Evolutionary conservation across 1,284 basidiomycete genomes (phyloP).

Genomic region (Afroboletus lepidellus): DNA sequence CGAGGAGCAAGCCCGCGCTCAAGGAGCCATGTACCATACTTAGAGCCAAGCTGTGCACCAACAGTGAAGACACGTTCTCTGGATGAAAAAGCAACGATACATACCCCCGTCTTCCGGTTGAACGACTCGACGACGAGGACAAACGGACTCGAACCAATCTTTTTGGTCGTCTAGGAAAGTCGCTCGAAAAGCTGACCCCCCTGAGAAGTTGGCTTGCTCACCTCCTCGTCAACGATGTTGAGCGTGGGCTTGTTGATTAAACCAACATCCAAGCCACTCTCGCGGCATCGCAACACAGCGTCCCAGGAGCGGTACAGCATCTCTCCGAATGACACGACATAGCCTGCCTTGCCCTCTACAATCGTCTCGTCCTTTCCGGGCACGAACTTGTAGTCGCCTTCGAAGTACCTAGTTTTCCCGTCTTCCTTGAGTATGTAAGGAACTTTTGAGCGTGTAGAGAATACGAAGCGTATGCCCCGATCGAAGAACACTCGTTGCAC

Average conservation of each 20-base stretch:
- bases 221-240: constrained; percentile 80
- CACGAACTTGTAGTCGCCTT: constrained; percentile 69
- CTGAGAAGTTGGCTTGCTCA: constrained; percentile 23
- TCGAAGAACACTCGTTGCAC: constrained; percentile 79
- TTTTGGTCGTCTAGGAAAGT: constrained; percentile 51
- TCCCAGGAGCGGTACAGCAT: constrained; percentile 81
- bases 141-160: constrained; percentile 70
- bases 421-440: constrained; percentile 82
- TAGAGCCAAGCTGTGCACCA: constrained; percentile 62
- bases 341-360: constrained; percentile 66
- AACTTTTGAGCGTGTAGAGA: constrained; percentile 84
- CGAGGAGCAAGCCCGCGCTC: constrained; percentile 77
- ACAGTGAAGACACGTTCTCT: neutral
- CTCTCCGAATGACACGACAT: constrained; percentile 79
- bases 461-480: constrained; percentile 76
- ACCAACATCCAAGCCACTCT: constrained; percentile 74
- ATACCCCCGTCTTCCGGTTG: constrained; percentile 82
- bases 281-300: constrained; percentile 69
- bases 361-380: constrained; percentile 82
- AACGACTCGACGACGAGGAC: constrained; percentile 83
- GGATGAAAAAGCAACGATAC: constrained; percentile 25
- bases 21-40: constrained; percentile 80
- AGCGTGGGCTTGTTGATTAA: constrained; percentile 82
- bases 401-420: constrained; percentile 65
- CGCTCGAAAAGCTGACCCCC: neutral